Evolutionary conservation across 768 basidiomycete genomes (phyloP).

Genomic region (Lyophyllum atratum): DNA sequence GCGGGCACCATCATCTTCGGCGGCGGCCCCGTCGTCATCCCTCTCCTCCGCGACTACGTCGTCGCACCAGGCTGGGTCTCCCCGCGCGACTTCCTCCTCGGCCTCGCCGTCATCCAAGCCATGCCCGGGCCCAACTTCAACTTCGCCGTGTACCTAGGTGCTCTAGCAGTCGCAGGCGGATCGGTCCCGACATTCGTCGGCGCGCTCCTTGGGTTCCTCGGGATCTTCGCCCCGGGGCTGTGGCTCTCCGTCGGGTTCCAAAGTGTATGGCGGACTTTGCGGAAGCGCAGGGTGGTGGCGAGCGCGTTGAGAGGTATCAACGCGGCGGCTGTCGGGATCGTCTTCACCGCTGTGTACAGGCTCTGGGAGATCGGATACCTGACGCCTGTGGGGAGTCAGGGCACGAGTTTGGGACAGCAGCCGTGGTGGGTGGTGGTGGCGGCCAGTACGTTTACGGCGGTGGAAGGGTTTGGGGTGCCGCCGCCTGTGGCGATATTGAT

Average conservation of each 20-base stretch:
- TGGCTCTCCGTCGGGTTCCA: constrained; percentile 38
- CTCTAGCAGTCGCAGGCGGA: constrained; percentile 37
- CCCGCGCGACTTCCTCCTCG: constrained; percentile 54
- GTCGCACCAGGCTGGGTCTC: constrained; percentile 54
- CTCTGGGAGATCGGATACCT: neutral
- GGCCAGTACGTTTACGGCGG: neutral
- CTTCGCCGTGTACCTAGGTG: constrained; percentile 55
- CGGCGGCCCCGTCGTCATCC: constrained; percentile 60
- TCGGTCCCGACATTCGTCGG: constrained; percentile 38
- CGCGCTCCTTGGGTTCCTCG: constrained; percentile 46
- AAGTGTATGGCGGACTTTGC: constrained; percentile 28
- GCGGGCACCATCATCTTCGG: constrained; percentile 53
- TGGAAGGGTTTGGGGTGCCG: neutral
- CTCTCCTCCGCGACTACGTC: constrained; percentile 50
- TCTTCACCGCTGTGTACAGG: neutral
- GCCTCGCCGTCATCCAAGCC: constrained; percentile 50
- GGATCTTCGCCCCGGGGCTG: constrained; percentile 52
- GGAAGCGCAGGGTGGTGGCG: neutral
- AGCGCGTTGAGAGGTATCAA: neutral
- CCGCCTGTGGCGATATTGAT: neutral
- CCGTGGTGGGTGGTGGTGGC: neutral
- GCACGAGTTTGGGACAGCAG: neutral
- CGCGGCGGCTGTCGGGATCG: neutral
- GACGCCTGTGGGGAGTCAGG: neutral
- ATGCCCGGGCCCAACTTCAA: constrained; percentile 60